Evolutionary conservation across 495 filamentous ascomycete genomes (phyloP), one percentile per base, ranked within the genome.

Genomic region (Neurospora sp.): DNA sequence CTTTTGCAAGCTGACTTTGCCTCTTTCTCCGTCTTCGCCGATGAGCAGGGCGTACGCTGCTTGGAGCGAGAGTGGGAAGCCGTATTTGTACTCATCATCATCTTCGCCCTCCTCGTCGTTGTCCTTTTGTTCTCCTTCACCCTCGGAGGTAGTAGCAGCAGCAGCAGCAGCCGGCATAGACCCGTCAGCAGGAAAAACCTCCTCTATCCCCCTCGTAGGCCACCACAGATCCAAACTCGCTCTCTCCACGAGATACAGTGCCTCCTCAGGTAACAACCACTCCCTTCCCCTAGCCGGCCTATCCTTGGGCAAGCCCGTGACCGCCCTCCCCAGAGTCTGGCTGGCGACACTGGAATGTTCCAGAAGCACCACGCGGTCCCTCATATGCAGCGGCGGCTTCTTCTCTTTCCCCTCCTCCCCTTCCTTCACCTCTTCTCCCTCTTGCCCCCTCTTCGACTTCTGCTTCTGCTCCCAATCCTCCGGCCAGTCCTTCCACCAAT

Each of bases 261-360:
- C 92, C 78, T 99, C 96, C 79, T 99, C 96, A 0, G 94, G 94
- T n/a, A 96, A 79, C 37, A 99, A 78, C 93, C 93, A 96, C 27
- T 94, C 77, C 69, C 86, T 86, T 37, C 89, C 86, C 75, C 82
- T 84, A 0, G 86, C 87, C 59, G 83, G 82, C 38, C 79, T 77
- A 16, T 80, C 73, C 76, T 82, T 84, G 76, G 84, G 76, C 71
- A 80, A 73, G 5, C 83, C 81, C 39, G 82, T 82, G 6, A 85
- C 79, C 23, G 81, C 80, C 70, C 84, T 82, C 4, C 86, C 87
- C 75, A 84, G 80, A 48, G 77, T 81, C 66, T 78, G 78, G 42
- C 78, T 80, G 40, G 86, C 79, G 16, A 82, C 79, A 1, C 81
- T 79, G 44, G 78, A 81, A 38, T 84, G 84, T 35, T 85, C 80